phyloP scores from a whole-genome alignment of 805 yeast species.

The Kurtzmaniella cleridarum region DNA sequence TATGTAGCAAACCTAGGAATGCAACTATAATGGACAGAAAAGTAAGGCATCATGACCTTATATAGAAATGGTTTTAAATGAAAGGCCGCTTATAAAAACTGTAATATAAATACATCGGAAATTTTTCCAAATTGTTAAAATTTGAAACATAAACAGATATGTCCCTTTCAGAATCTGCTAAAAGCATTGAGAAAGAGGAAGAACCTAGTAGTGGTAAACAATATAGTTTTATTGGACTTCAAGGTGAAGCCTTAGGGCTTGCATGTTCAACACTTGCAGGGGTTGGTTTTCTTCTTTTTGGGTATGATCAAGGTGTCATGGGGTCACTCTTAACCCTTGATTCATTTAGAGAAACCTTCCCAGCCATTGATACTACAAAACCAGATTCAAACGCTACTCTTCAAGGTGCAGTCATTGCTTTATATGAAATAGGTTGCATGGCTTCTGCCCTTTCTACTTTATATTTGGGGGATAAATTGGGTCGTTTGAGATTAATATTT shows the following conservation, averaged over 20 bases:
- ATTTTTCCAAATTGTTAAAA: too few relatives aligned
- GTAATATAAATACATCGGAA: too few relatives aligned
- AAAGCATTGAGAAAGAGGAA: too few relatives aligned
- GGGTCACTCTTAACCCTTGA: slow-evolving; percentile 49
- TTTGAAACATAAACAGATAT: too few relatives aligned
- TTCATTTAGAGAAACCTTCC: slow-evolving; percentile 38
- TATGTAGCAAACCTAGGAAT: too few relatives aligned
- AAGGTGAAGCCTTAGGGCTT: slow-evolving; percentile 9
- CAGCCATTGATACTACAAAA: slow-evolving; percentile 16
- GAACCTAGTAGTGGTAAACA: too few relatives aligned
- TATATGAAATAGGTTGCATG: slow-evolving; percentile 72
- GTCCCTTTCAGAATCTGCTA: too few relatives aligned
- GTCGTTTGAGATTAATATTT: slow-evolving; percentile 61
- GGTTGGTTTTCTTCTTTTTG: slow-evolving; percentile 62
- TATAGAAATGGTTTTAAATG: too few relatives aligned
- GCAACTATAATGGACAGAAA: too few relatives aligned
- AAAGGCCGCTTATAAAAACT: too few relatives aligned
- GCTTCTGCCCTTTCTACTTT: slow-evolving; percentile 63
- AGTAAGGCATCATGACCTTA: too few relatives aligned
- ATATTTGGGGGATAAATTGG: slow-evolving; percentile 55
- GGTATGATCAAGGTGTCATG: slow-evolving; percentile 81
- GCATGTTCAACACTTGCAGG: slow-evolving; percentile 15
- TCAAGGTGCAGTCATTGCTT: slow-evolving; percentile 63
- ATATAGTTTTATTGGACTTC: background rate
- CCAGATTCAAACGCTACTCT: slow-evolving; percentile 25